Evolutionary conservation across 345 rosid species (phyloP), one percentile per base, ranked within the genome.

Genomic region (Eucalyptus curtisii): DNA sequence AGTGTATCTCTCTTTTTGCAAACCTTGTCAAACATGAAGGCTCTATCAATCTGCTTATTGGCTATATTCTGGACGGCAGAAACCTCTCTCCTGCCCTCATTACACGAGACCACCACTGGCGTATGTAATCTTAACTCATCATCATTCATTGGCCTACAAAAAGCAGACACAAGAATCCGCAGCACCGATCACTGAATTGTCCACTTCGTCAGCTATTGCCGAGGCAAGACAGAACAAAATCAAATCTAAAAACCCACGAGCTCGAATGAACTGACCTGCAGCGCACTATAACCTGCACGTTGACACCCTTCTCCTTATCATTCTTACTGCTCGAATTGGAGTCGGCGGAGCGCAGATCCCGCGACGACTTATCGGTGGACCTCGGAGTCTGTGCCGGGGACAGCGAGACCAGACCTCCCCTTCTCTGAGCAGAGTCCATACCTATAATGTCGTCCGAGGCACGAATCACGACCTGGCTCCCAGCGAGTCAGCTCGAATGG

Each of bases 301-400:
- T 98, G 25, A 98, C 99, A 85, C 99, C 99, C 92, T 98, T 98
- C 19, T 98, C 99, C 91, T 91, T 97, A 87, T 98, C 99, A 86
- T 91, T 92, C 89, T 95, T 98, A 87, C 87, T 90, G 61, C 90
- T 93, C 8, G 95, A 92, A 93, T 90, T 95, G 42, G 96, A 95
- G 44, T 97, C 99, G 40, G 93, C 96, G 50, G 96, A 95, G 92
- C 99, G 94, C 81, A 96, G 98, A 91, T 98, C 99, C 93, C 99
- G 94, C 4, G 90, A 91, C 5, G 97, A 88, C 94, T 95, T 98
- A 90, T 98, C 99, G 82, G 89, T 94, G 82, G 99, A 97, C 87
- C 99, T 93, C 25, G 99, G 99, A 47, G 99, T 98, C 91, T 96
- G 99, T 17, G 96, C 93, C 12, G 99, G 99, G 11, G 99, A 98